phyloP scores from a whole-genome alignment of 441 rosid genomes.

The Iberis amara region DNA sequence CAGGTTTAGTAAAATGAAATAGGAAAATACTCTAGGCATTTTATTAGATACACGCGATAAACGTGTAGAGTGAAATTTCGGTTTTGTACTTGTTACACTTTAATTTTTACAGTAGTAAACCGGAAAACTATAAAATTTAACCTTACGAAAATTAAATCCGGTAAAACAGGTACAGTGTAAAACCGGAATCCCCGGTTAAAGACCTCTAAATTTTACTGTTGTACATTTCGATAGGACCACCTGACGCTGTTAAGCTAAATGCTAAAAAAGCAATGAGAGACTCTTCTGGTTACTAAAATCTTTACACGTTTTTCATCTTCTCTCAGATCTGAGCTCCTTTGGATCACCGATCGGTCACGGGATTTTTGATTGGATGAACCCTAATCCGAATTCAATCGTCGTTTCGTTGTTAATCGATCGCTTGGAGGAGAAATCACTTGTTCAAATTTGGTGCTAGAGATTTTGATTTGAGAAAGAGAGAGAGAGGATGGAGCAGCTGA shows the following conservation, averaged over 20 bases:
- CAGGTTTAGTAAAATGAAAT: too few species aligned
- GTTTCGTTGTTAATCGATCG: slow-evolving; percentile 6
- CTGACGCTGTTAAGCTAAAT: slow-evolving; percentile 14
- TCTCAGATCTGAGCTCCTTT: slow-evolving; percentile 27
- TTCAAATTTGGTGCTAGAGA: not conserved
- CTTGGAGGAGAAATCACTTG: slow-evolving; percentile 8
- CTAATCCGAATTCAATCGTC: not conserved
- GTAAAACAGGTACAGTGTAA: not conserved
- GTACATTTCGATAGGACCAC: slow-evolving; percentile 17
- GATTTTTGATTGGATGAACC: slow-evolving; percentile 7
- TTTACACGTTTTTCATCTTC: slow-evolving; percentile 26
- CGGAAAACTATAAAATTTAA: too few species aligned
- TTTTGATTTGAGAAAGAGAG: not conserved
- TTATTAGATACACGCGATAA: too few species aligned
- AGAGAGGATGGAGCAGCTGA: slow-evolving; percentile 95
- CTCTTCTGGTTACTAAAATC: slow-evolving; percentile 20
- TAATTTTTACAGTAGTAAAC: too few species aligned
- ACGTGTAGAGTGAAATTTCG: too few species aligned
- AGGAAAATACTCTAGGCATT: too few species aligned
- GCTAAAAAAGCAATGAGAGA: not conserved
- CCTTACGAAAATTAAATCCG: too few species aligned
- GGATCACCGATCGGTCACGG: slow-evolving; percentile 20
- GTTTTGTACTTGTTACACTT: too few species aligned
- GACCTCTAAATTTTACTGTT: slow-evolving; percentile 9
- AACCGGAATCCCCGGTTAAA: slow-evolving; percentile 13